These are phyloP conservation scores for Hypomyces perniciosus DNA, from an alignment of 2,329 filamentous ascomycete genomes.

Conservation along the genomic window DNA sequence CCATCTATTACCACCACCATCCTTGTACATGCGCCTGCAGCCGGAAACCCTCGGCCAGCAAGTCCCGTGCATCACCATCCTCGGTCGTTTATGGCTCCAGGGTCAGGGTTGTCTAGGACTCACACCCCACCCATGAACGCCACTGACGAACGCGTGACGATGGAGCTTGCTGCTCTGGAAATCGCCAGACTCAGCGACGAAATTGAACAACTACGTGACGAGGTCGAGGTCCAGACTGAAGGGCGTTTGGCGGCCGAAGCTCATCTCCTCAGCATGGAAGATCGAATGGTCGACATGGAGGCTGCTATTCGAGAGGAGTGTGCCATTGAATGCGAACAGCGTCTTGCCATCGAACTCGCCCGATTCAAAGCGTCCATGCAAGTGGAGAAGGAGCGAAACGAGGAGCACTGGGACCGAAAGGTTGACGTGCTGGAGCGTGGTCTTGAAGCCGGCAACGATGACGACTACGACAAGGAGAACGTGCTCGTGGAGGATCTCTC, in stretches of 20 bases:
- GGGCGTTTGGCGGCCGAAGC: constrained; percentile 66
- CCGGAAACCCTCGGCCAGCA: constrained; percentile 19
- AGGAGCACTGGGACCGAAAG: constrained; percentile 85
- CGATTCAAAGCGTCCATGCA: constrained; percentile 78
- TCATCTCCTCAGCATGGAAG: constrained; percentile 64
- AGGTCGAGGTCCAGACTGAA: constrained; percentile 65
- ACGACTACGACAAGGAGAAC: constrained; percentile 58
- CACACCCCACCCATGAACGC: constrained; percentile 34
- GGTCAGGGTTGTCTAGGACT: constrained; percentile 30
- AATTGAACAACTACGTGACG: constrained; percentile 65
- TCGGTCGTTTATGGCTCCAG: constrained; percentile 37
- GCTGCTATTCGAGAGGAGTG: constrained; percentile 85
- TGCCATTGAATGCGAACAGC: constrained; percentile 75
- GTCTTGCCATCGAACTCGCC: constrained; percentile 66
- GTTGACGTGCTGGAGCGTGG: constrained; percentile 58
- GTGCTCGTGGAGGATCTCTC: constrained; percentile 58
- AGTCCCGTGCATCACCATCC: constrained; percentile 29
- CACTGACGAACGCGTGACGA: constrained; percentile 57
- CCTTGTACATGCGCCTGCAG: constrained; percentile 30
- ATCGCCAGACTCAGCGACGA: constrained; percentile 69
- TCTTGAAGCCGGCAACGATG: constrained; percentile 38
- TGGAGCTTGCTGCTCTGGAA: constrained; percentile 76
- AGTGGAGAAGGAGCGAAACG: constrained; percentile 70
- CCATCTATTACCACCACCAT: constrained; percentile 77
- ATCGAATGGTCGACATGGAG: constrained; percentile 63